These are phyloP conservation scores for Suhomyces ambrosiae DNA, from an alignment of 1,139 yeast species.

Conservation along the genomic window DNA sequence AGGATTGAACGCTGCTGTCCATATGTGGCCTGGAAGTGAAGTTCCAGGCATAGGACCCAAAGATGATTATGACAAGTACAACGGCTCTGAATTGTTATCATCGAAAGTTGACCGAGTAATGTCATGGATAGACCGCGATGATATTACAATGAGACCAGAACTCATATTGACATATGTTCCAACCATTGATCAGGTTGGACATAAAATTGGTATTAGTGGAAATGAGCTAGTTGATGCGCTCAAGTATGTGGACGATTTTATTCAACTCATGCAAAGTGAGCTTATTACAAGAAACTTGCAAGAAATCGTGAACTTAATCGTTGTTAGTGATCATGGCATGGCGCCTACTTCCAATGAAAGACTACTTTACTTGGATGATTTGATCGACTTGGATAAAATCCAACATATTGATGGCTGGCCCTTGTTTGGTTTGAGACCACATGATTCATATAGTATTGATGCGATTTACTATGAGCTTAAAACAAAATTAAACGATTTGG, in stretches of 20 bases:
- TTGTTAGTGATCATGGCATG: constrained; percentile 94
- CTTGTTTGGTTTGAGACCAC: constrained; percentile 74
- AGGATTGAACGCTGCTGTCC: constrained; percentile 72
- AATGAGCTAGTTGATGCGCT: constrained; percentile 56
- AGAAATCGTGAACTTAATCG: constrained; percentile 67
- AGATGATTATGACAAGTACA: constrained; percentile 58
- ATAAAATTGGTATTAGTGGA: constrained; percentile 68
- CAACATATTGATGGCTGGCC: constrained; percentile 88
- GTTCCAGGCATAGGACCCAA: constrained; percentile 55
- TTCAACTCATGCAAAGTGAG: constrained; percentile 52
- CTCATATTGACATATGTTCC: constrained; percentile 81
- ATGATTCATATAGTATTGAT: constrained; percentile 30
- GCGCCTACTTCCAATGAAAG: constrained; percentile 77
- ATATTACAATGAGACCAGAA: constrained; percentile 63
- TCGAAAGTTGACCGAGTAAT: constrained; percentile 59
- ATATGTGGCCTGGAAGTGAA: constrained; percentile 97
- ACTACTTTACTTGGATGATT: constrained; percentile 66
- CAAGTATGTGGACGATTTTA: constrained; percentile 62
- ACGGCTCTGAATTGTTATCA: constrained; percentile 62
- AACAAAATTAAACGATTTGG: constrained; percentile 29
- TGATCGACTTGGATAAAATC: constrained; percentile 54
- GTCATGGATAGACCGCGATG: constrained; percentile 63
- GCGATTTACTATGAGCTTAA: constrained; percentile 38
- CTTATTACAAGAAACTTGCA: constrained; percentile 57
- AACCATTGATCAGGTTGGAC: constrained; percentile 76